A percentile compares a stretch with the other conserved stretches of the same genome.
Evolutionary conservation across 192 early-diverging fungal species (phyloP).

Genomic region (Coemansia sp.): DNA sequence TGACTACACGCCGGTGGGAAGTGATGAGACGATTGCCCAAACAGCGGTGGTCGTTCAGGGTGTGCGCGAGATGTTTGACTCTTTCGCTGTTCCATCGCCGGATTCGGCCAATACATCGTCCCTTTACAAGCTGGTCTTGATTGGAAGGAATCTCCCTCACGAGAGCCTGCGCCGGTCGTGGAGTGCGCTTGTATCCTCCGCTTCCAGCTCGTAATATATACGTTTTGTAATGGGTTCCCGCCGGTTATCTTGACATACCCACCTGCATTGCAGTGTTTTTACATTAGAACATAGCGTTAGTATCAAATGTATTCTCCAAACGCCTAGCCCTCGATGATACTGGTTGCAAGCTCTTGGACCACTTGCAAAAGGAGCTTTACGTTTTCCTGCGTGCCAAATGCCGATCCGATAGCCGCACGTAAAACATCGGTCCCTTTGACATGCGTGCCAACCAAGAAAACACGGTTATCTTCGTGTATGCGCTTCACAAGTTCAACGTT

Average conservation of each 20-base stretch:
- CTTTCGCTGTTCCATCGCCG: slow-evolving; percentile 34
- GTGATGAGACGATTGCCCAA: slow-evolving; percentile 6
- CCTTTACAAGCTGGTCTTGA: slow-evolving; percentile 41
- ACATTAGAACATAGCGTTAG: too few relatives aligned
- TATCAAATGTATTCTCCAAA: neutral
- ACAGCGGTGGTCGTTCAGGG: slow-evolving; percentile 63
- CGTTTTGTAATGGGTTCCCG: too few relatives aligned
- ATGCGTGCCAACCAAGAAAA: slow-evolving; percentile 43
- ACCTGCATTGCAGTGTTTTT: too few relatives aligned
- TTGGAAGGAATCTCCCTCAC: slow-evolving; percentile 41
- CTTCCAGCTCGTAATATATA: neutral
- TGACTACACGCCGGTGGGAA: slow-evolving; percentile 41
- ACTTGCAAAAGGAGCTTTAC: slow-evolving; percentile 12
- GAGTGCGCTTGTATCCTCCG: slow-evolving; percentile 13
- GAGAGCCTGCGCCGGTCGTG: slow-evolving; percentile 41
- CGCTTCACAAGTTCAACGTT: slow-evolving; percentile 25
- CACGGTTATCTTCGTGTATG: slow-evolving; percentile 41
- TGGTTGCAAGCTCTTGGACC: neutral
- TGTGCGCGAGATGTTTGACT: slow-evolving; percentile 68
- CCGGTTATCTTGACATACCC: too few relatives aligned
- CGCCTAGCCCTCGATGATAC: neutral
- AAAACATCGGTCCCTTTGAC: slow-evolving; percentile 33
- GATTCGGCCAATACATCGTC: neutral
- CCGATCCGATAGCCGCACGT: slow-evolving; percentile 35
- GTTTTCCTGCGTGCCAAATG: slow-evolving; percentile 25